Conservation (phyloP, 2,329 filamentous ascomycete species). For the Colletotrichum chlorophyti region DNA sequence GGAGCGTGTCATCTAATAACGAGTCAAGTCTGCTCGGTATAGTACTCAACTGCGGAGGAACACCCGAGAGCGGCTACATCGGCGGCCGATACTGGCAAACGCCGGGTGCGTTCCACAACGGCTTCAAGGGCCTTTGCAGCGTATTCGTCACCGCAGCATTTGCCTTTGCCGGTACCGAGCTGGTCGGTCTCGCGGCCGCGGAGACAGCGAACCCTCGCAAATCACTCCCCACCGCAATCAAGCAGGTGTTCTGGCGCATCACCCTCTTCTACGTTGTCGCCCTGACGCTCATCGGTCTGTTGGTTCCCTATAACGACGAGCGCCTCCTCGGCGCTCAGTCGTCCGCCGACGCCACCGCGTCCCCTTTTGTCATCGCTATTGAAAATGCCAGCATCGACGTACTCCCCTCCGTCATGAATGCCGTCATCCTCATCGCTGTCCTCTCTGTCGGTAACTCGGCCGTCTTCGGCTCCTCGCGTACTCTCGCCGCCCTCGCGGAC, state of each 20-base stretch:
- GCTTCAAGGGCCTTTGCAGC: slow-evolving; percentile 82
- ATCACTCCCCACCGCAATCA: slow-evolving; percentile 84
- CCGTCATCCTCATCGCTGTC: slow-evolving; percentile 90
- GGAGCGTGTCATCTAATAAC: too few relatives aligned
- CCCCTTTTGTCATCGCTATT: slow-evolving; percentile 94
- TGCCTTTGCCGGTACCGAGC: slow-evolving; percentile 77
- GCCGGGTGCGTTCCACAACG: slow-evolving; percentile 85
- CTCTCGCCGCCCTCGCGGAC: slow-evolving; percentile 87
- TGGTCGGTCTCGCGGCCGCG: slow-evolving; percentile 78
- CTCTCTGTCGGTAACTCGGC: slow-evolving; percentile 91
- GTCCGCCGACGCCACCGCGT: slow-evolving; percentile 68
- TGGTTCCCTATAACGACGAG: slow-evolving; percentile 76
- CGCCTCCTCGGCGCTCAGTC: slow-evolving; percentile 64
- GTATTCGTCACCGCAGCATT: slow-evolving; percentile 82
- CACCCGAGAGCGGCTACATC: slow-evolving; percentile 76
- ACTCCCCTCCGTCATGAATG: slow-evolving; percentile 90
- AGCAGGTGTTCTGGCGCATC: slow-evolving; percentile 96
- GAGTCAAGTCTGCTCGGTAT: slow-evolving; percentile 76
- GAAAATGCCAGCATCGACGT: slow-evolving; percentile 81
- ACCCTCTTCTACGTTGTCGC: slow-evolving; percentile 88
- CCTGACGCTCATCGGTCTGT: slow-evolving; percentile 78
- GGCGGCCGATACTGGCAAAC: slow-evolving; percentile 78
- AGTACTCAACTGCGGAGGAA: slow-evolving; percentile 84
- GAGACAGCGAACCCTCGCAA: slow-evolving; percentile 83
- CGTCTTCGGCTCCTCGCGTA: slow-evolving; percentile 90